These are phyloP conservation scores for Sechiopsis laciniata DNA, from an alignment of 306 rosid species.

Conservation along the genomic window DNA sequence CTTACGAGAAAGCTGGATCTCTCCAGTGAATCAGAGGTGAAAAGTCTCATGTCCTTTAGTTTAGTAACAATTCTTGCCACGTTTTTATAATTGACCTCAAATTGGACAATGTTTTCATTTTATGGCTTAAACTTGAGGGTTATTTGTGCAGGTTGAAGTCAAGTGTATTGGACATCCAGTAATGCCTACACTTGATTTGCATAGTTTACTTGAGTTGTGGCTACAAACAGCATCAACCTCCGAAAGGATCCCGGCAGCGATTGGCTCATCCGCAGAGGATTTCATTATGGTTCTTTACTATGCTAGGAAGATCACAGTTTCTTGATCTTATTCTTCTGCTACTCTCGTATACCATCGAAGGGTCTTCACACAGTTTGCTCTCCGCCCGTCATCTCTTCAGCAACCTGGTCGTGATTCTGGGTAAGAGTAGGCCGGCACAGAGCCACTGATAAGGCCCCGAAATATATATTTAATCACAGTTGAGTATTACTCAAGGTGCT, in stretches of 20 bases:
- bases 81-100: background rate
- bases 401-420: background rate
- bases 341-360: background rate
- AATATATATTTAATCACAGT: slow-evolving; percentile 3
- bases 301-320: slow-evolving; percentile 48
- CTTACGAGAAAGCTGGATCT: slow-evolving; percentile 59
- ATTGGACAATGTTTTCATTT: background rate
- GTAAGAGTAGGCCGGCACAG: background rate
- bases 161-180: slow-evolving; percentile 89
- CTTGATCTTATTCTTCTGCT: slow-evolving; percentile 36
- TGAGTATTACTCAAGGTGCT: background rate
- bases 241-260: slow-evolving; percentile 48
- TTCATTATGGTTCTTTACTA: slow-evolving; percentile 79
- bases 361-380: background rate
- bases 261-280: slow-evolving; percentile 89
- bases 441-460: background rate
- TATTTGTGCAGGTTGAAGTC: slow-evolving; percentile 65
- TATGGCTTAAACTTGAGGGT: background rate
- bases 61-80: background rate
- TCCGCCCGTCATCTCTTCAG: background rate
- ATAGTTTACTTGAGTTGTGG: slow-evolving; percentile 75
- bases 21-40: slow-evolving; percentile 62
- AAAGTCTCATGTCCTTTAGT: background rate
- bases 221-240: slow-evolving; percentile 53
- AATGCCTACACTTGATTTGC: slow-evolving; percentile 53